Percentiles rank a stretch among this genome's conserved stretches.
phyloP scores from a whole-genome alignment of 345 rosid genomes.

The Theobroma cacao region DNA sequence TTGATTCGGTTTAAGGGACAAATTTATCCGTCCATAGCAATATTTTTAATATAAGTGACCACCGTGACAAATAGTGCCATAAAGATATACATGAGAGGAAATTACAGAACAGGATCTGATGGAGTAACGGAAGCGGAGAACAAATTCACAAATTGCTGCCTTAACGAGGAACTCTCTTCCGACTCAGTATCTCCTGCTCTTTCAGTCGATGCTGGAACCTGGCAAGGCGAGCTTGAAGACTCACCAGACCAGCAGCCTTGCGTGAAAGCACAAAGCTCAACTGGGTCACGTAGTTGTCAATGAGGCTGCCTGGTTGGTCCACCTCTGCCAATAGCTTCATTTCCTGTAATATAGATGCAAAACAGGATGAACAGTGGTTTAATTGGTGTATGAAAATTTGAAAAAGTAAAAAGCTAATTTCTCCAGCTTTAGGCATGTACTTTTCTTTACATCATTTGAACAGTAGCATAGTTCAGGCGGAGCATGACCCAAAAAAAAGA shows the following conservation, averaged over 20 bases:
- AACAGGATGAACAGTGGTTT: not conserved
- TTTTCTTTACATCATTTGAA: no score
- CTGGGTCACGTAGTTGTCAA: conserved; percentile 88
- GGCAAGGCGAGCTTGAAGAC: conserved; percentile 95
- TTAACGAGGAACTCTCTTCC: conserved; percentile 79
- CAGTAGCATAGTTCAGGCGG: not conserved
- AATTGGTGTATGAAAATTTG: not conserved
- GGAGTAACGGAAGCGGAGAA: conserved; percentile 5
- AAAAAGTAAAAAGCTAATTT: not conserved
- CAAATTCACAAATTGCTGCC: not conserved
- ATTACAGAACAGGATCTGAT: conserved; percentile 24
- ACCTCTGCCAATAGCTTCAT: conserved; percentile 94
- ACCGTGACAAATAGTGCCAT: not conserved
- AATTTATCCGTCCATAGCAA: not conserved
- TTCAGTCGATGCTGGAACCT: conserved; percentile 94
- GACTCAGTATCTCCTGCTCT: conserved; percentile 88
- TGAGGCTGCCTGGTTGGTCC: conserved; percentile 93
- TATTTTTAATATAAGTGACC: not conserved
- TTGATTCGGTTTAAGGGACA: not conserved
- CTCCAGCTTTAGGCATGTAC: not conserved
- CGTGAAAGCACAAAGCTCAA: conserved; percentile 91
- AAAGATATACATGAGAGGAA: conserved; percentile 10
- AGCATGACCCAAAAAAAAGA: not conserved
- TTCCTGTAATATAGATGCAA: conserved; percentile 45
- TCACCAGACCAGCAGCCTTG: conserved; percentile 88